A percentile compares a stretch with the other conserved stretches of the same genome.
These are phyloP conservation scores for Penicillium sp. DNA, from an alignment of 2,329 filamentous ascomycete species.

Conservation along the genomic window DNA sequence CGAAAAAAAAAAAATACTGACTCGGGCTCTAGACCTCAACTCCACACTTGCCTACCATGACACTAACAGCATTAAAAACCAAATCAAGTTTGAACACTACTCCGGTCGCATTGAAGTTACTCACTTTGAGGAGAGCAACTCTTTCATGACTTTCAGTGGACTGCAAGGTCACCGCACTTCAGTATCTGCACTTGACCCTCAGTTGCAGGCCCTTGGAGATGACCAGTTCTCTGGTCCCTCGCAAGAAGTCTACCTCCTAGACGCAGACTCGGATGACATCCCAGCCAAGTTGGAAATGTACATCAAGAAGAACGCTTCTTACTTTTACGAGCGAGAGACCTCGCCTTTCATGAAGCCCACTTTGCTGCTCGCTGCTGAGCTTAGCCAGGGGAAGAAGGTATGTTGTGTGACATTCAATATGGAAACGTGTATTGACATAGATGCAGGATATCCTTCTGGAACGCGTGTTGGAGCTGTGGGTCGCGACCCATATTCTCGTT, in stretches of 20 bases:
- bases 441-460: constrained; percentile 37
- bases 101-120: constrained; percentile 56
- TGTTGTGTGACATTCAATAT: background rate
- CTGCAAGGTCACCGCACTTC: constrained; percentile 42
- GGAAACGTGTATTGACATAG: background rate
- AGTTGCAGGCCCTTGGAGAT: constrained; percentile 43
- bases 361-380: constrained; percentile 41
- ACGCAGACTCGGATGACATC: constrained; percentile 52
- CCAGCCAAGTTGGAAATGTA: constrained; percentile 55
- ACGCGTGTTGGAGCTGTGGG: constrained; percentile 57
- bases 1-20: constrained; percentile 20
- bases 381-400: constrained; percentile 43
- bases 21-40: constrained; percentile 44
- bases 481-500: constrained; percentile 56
- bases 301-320: constrained; percentile 50
- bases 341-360: constrained; percentile 55
- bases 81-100: constrained; percentile 50
- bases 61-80: constrained; percentile 49
- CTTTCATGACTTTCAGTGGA: constrained; percentile 50
- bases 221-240: constrained; percentile 39
- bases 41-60: constrained; percentile 54
- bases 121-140: constrained; percentile 54
- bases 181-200: constrained; percentile 40
- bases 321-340: constrained; percentile 51
- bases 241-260: constrained; percentile 50